Conservation (phyloP, 345 rosid genomes). For the Fremontodendron californicum region DNA sequence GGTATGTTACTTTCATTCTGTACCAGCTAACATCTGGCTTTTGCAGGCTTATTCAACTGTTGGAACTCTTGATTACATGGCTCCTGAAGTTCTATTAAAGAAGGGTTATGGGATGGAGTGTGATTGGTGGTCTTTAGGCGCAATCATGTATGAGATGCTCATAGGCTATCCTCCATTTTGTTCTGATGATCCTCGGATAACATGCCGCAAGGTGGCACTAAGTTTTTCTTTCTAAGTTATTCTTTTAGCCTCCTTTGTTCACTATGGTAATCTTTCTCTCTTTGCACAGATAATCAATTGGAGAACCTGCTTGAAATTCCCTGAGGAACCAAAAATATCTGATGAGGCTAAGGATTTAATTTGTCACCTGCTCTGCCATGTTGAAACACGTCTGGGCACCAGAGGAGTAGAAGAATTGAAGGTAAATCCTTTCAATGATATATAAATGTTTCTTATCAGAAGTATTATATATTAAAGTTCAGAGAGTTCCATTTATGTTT, state of each 20-base stretch:
- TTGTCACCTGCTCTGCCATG: conserved; percentile 87
- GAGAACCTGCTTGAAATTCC: conserved; percentile 92
- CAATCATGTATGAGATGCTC: conserved; percentile 96
- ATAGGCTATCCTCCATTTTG: conserved; percentile 97
- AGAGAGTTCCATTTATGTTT: not conserved
- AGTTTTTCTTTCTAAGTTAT: conserved; percentile 18
- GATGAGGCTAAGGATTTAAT: conserved; percentile 82
- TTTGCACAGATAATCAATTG: conserved; percentile 73
- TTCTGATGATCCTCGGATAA: conserved; percentile 90
- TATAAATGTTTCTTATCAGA: not conserved
- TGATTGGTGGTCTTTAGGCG: conserved; percentile 99
- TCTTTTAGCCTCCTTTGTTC: conserved; percentile 14
- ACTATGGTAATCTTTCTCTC: conserved; percentile 22
- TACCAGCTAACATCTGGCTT: conserved; percentile 12
- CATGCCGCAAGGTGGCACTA: conserved; percentile 83
- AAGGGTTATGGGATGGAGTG: conserved; percentile 98
- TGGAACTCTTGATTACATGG: conserved; percentile 99
- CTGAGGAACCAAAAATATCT: conserved; percentile 86
- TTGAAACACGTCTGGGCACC: conserved; percentile 85
- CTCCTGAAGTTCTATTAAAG: conserved; percentile 92
- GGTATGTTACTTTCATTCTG: conserved; percentile 12
- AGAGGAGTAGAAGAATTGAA: conserved; percentile 84
- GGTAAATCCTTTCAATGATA: conserved; percentile 39
- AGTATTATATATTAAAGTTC: not conserved
- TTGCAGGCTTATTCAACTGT: conserved; percentile 94